Conservation (phyloP, 768 basidiomycete genomes). For the Tylopilus subfusipes region DNA sequence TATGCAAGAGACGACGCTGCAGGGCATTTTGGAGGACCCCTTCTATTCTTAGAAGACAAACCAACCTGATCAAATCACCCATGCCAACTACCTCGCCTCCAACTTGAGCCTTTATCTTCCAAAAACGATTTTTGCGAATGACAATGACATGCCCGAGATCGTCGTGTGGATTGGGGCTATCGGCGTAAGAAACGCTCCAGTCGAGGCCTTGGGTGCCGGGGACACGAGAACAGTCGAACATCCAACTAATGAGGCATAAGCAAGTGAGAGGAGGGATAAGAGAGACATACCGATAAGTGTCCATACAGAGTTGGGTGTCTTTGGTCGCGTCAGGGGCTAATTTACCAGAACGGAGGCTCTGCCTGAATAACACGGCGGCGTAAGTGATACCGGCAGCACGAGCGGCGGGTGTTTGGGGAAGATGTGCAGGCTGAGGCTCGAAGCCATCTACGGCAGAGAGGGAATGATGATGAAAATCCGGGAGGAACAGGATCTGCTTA, state of each 20-base stretch:
- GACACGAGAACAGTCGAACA: slow-evolving; percentile 87
- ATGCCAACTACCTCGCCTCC: slow-evolving; percentile 60
- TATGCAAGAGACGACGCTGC: neutral
- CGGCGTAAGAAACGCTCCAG: slow-evolving; percentile 71
- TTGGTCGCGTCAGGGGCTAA: slow-evolving; percentile 62
- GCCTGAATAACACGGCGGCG: slow-evolving; percentile 70
- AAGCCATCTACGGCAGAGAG: slow-evolving; percentile 64
- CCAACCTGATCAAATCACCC: slow-evolving; percentile 61
- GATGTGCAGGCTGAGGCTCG: slow-evolving; percentile 57
- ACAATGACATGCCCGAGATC: slow-evolving; percentile 79
- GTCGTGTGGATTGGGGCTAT: slow-evolving; percentile 25
- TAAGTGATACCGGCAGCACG: slow-evolving; percentile 73
- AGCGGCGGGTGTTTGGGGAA: slow-evolving; percentile 53
- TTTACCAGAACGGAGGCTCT: slow-evolving; percentile 62
- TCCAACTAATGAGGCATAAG: slow-evolving; percentile 55
- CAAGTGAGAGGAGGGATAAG: neutral
- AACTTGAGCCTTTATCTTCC: slow-evolving; percentile 67
- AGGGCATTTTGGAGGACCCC: neutral
- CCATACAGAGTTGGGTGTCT: slow-evolving; percentile 79
- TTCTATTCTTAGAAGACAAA: neutral
- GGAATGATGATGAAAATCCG: slow-evolving; percentile 6
- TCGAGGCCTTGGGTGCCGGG: slow-evolving; percentile 73
- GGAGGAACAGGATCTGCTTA: slow-evolving; percentile 31
- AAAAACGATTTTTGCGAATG: slow-evolving; percentile 79
- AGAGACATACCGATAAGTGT: slow-evolving; percentile 64